Conservation (phyloP, 1,139 yeast genomes). For the Yamadazyma oceani region DNA sequence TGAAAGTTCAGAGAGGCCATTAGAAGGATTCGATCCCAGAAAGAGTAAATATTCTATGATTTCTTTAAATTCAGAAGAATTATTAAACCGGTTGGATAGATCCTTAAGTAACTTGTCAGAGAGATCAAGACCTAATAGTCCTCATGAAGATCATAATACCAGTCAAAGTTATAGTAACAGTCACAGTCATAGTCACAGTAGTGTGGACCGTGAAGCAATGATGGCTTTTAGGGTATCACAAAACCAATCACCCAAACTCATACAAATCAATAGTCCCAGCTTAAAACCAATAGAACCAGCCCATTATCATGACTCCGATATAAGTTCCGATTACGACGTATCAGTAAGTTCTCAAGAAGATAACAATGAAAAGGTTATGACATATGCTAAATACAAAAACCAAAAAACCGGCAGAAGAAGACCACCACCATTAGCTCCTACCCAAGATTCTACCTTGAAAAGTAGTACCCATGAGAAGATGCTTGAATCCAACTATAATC, state of each 20-base stretch:
- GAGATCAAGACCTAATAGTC: conserved; percentile 3
- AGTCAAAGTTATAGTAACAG: neutral
- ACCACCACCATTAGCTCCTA: conserved; percentile 18
- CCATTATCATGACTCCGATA: conserved; percentile 19
- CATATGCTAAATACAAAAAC: neutral
- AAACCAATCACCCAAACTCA: conserved; percentile 11
- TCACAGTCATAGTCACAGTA: conserved; percentile 3
- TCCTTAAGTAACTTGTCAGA: conserved; percentile 15
- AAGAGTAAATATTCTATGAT: conserved; percentile 7
- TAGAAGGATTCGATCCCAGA: conserved; percentile 4
- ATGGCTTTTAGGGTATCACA: conserved; percentile 9
- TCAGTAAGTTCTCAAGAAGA: conserved; percentile 10
- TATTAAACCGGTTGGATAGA: conserved; percentile 29
- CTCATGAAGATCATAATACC: neutral
- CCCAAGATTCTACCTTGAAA: conserved; percentile 11
- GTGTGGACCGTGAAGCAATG: conserved; percentile 5
- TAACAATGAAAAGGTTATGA: conserved; percentile 1
- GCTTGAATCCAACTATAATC: conserved; percentile 5
- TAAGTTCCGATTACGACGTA: conserved; percentile 9
- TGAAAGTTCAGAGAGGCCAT: conserved; percentile 9
- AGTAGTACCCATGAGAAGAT: conserved; percentile 14
- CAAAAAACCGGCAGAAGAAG: conserved; percentile 7
- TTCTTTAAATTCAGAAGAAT: conserved; percentile 32
- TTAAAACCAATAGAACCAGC: conserved; percentile 9
- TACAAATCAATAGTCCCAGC: conserved; percentile 10